Evolutionary conservation across 2,329 filamentous ascomycete species (phyloP).

Genomic region (Stagonosporopsis cucurbitacearum): DNA sequence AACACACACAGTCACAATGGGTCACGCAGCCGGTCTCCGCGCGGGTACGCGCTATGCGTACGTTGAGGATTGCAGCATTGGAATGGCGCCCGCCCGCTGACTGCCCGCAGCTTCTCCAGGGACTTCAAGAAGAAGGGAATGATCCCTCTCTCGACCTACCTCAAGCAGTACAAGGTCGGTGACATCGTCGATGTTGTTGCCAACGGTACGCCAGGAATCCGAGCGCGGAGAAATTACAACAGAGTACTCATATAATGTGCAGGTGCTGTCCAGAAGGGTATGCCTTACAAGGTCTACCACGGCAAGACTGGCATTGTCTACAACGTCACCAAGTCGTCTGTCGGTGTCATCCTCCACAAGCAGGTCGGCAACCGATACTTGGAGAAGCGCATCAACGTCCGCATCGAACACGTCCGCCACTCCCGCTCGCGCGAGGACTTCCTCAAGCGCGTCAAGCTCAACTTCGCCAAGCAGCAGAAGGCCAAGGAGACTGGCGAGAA

Average conservation of each 20-base stretch:
- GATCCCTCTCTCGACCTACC: conserved; percentile 93
- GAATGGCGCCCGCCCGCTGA: conserved; percentile 29
- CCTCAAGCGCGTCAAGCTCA: conserved; percentile 93
- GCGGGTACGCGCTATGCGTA: conserved; percentile 53
- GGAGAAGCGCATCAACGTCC: conserved; percentile 99
- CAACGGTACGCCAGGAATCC: conserved; percentile 79
- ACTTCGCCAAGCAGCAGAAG: conserved; percentile 90
- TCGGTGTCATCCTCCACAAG: conserved; percentile 97
- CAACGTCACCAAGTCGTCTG: conserved; percentile 98
- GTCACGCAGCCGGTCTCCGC: conserved; percentile 59
- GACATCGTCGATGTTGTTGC: conserved; percentile 99
- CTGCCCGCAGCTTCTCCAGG: conserved; percentile 71
- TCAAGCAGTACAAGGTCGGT: conserved; percentile 94
- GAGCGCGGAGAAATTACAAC: conserved; percentile 8
- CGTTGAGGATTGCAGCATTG: conserved; percentile 20
- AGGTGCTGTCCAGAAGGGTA: conserved; percentile 61
- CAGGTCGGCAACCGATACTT: conserved; percentile 99
- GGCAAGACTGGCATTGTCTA: conserved; percentile 94
- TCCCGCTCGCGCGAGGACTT: conserved; percentile 98
- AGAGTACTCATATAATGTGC: conserved; percentile 21
- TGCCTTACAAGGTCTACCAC: conserved; percentile 99
- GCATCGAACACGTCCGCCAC: conserved; percentile 93
- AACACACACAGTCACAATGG: conserved; percentile 39
- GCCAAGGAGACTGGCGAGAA: conserved; percentile 88
- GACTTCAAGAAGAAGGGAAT: conserved; percentile 94